Evolutionary conservation across 164 flowering plant species (phyloP), one percentile per base, ranked within the genome.

Genomic region (Vitis riparia): DNA sequence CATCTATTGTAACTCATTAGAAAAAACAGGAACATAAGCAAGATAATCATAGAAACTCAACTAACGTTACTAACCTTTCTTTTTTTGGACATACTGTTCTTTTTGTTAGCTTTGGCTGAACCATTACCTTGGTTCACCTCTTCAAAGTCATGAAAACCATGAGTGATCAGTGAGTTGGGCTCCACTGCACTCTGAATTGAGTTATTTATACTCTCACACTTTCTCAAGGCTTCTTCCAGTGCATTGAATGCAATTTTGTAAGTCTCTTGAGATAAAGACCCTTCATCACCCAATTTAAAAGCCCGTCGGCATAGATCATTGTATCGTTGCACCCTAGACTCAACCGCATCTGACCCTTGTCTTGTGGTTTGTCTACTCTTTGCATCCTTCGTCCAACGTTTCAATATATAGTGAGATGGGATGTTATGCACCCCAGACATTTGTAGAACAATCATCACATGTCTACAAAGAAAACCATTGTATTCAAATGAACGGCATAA

Each of bases 351-450:
- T 16, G 71, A 37, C 10, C 44, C 50, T 59, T 63, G 27, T 32
- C 63, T 65, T 3, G 50, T 51, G 11, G 19, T 15, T 64, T 68
- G 55, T 51, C 71, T 77, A 49, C 67, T 66, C 30, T 75, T 78
- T 51, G 86, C 86, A 72, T 75, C 77, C 61, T 74, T 78, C 32
- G 82, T 81, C 83, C 85, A 82, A 9, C 87, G 80, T 51, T 66
- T 77, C 71, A 81, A 67, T 37, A 84, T 68, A 51, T 82, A 82
- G 8, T 66, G 72, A 3, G 61, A 59, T 19, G 85, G 85, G 32
- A 84, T 82, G 51, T 59, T 78, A 30, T 63, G 69, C 51, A 72
- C 66, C n/a, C 82, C 85, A 73, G 67, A 76, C 68, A 81, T 77
- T 63, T 81, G 84, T 23, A 84, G 79, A 72, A 82, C 79, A 55